These are phyloP conservation scores for Cucumis melo DNA, from an alignment of 306 rosid genomes.

Conservation along the genomic window DNA sequence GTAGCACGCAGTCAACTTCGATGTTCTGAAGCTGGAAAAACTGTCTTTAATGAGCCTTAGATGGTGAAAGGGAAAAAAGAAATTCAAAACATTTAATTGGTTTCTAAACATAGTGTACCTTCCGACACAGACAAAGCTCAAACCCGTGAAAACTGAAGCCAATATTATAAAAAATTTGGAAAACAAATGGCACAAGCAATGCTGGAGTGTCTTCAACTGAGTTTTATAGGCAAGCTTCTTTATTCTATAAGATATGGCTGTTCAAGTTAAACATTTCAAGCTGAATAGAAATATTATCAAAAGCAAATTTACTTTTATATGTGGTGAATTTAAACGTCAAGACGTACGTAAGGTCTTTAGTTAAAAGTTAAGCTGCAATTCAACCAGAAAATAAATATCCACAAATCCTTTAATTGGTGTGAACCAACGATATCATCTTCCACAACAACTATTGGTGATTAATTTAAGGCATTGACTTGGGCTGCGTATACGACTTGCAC, in stretches of 20 bases:
- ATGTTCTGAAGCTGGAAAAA: neutral
- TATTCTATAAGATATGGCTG: constrained; percentile 20
- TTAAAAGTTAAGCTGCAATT: neutral
- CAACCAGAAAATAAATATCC: constrained; percentile 10
- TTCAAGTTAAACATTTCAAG: constrained; percentile 41
- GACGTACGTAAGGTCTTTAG: neutral
- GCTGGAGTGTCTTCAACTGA: neutral
- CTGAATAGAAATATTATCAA: constrained; percentile 18
- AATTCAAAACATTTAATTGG: neutral
- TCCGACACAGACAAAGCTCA: neutral
- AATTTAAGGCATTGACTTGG: constrained; percentile 19
- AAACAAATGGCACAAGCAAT: neutral
- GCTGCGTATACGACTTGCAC: neutral
- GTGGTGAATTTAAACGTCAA: constrained; percentile 16
- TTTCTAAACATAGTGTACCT: neutral
- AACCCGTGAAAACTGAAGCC: neutral
- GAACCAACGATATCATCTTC: neutral
- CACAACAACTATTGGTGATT: neutral
- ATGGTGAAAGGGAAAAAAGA: neutral
- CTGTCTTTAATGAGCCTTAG: neutral
- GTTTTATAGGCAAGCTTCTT: neutral
- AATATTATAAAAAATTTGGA: neutral
- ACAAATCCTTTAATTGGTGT: neutral
- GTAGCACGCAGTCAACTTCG: neutral
- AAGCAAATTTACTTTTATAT: constrained; percentile 17